Base-by-base conservation (phyloP, 805 yeast species). In the Lipomyces yamadae region DNA sequence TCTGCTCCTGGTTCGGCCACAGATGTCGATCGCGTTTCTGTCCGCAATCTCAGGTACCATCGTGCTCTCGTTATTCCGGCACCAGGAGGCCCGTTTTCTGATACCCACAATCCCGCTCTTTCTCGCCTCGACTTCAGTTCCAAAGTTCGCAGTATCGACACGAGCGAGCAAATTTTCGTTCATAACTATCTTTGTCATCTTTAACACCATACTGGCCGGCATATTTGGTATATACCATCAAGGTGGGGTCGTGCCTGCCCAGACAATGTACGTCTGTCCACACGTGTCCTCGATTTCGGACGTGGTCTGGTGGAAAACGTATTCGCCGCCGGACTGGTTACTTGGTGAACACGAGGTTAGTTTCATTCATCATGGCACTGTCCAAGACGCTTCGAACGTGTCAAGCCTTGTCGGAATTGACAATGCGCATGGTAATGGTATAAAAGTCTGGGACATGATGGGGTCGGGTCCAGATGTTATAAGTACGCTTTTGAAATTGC, bases 241-340 rank as follows among this genome's bases (percentile, higher is more conserved):
- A 79, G 92, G 94, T 53, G 99, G 99, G 0, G 85, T 95, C 0
- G 79, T 94, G 0, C 88, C 91, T 0, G 88, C 90, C 0, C 78
- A 90, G 66, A 72, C 78, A 15, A 64, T 70, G 7, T 53, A 69
- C 63, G 61, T 75, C 24, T 66, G 72, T 2, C 61, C 71, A 29
- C 69, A 63, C 3, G 75, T 78, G 2, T 62, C 76, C 2, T 77
- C 61, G 13, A 67, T 65, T 2, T 24, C 60, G n/a, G 66, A 82
- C 0, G 79, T 85, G 0, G 74, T 94, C 4, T 94, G 96, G 92
- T 94, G 98, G 98, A 87, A 92, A 76, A 92, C 97, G 0, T 95
- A 94, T 73, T 85, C 91, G 3, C 98, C 98, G 0, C 98, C 99
- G 2, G 84, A 91, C 3, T 95, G 97, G 97, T 76, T 94, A 64